phyloP scores from a whole-genome alignment of 345 rosid species.

The Gynandropsis gynandra region DNA sequence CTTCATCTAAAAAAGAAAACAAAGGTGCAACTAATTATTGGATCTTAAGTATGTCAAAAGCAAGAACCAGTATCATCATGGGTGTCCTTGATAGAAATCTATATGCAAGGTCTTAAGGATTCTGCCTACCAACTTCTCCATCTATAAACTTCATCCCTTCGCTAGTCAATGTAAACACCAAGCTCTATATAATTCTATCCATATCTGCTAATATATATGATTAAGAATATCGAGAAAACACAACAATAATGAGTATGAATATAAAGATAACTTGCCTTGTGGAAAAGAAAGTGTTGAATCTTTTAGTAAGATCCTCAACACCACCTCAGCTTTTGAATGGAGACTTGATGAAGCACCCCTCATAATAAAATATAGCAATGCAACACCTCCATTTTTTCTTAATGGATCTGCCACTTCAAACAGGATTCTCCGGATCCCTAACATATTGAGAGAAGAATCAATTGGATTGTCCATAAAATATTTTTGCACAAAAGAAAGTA shows the following conservation, averaged over 20 bases:
- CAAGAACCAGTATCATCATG: slow-evolving; percentile 7
- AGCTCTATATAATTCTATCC: not conserved
- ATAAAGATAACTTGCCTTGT: slow-evolving; percentile 45
- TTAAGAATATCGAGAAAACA: slow-evolving; percentile 1
- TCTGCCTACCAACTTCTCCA: slow-evolving; percentile 9
- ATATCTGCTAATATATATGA: too few relatives aligned
- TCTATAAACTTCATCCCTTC: slow-evolving; percentile 3
- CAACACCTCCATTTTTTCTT: slow-evolving; percentile 53
- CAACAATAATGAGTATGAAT: slow-evolving; percentile 5
- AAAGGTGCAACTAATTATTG: not conserved
- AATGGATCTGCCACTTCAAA: slow-evolving; percentile 42
- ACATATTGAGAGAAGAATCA: slow-evolving; percentile 19
- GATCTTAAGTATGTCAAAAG: slow-evolving; percentile 11
- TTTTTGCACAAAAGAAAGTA: slow-evolving; percentile 4
- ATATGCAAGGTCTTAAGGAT: slow-evolving; percentile 5
- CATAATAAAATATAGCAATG: slow-evolving; percentile 60
- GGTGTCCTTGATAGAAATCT: not conserved
- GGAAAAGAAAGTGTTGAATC: slow-evolving; percentile 36
- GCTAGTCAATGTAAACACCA: slow-evolving; percentile 10
- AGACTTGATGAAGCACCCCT: slow-evolving; percentile 49
- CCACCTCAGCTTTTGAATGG: slow-evolving; percentile 60
- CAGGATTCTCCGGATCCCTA: slow-evolving; percentile 63
- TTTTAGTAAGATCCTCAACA: slow-evolving; percentile 44
- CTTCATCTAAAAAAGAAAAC: not conserved
- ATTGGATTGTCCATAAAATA: slow-evolving; percentile 1